A percentile compares a stretch with the other conserved stretches of the same genome.
Conservation (phyloP, 106 monocot genomes). For the Cymbidium sinense region DNA sequence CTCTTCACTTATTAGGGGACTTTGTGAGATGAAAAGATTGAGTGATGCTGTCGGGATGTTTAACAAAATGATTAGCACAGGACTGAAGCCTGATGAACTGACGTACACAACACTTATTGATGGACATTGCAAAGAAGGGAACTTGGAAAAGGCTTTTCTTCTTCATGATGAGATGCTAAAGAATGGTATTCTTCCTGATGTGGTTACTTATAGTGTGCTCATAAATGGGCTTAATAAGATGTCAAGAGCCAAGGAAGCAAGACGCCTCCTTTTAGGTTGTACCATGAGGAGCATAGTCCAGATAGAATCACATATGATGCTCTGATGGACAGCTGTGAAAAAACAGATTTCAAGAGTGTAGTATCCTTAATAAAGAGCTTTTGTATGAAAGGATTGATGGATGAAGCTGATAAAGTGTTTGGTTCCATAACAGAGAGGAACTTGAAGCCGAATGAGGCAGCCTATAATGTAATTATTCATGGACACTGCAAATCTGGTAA, state of each 20-base stretch:
- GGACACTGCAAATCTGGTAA: constrained; percentile 73
- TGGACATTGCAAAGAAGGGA: constrained; percentile 76
- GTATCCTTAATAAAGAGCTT: constrained; percentile 69
- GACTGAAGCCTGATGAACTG: constrained; percentile 46
- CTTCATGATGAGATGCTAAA: constrained; percentile 81
- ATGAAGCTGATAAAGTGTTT: constrained; percentile 76
- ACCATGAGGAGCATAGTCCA: constrained; percentile 43
- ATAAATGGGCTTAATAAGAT: constrained; percentile 76
- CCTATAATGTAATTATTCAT: constrained; percentile 70
- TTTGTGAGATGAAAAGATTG: constrained; percentile 60
- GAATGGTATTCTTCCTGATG: constrained; percentile 69
- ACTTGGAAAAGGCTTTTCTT: constrained; percentile 44
- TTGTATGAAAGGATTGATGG: constrained; percentile 78
- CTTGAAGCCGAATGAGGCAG: constrained; percentile 48
- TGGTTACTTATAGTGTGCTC: constrained; percentile 83
- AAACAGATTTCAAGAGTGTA: constrained; percentile 37
- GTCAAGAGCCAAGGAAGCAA: constrained; percentile 66
- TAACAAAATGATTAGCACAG: constrained; percentile 48
- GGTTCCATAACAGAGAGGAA: constrained; percentile 35
- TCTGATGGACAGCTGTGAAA: constrained; percentile 38
- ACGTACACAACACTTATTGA: constrained; percentile 72
- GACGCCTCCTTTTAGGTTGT: constrained; percentile 51
- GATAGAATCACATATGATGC: constrained; percentile 52
- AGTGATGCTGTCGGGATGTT: constrained; percentile 45
- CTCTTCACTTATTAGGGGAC: constrained; percentile 70